phyloP scores from a whole-genome alignment of 768 basidiomycete species.

The Lyophyllum atratum region DNA sequence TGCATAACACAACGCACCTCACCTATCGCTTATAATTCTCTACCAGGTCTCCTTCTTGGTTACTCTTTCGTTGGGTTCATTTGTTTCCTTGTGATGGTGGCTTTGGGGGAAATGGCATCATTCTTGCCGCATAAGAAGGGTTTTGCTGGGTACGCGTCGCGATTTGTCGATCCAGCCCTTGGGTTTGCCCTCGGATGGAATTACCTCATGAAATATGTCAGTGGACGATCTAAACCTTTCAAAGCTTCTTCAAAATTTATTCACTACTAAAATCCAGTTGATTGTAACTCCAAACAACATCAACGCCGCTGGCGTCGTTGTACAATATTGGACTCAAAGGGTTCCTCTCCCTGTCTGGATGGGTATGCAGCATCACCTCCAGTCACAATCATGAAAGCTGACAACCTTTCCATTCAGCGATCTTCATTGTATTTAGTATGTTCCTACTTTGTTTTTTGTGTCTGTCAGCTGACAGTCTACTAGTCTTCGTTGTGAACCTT shows the following conservation, averaged over 20 bases:
- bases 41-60: conserved; percentile 30
- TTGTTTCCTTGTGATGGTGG: conserved; percentile 62
- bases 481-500: conserved; percentile 58
- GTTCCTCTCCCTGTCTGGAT: conserved; percentile 58
- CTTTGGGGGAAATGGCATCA: conserved; percentile 52
- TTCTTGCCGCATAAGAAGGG: conserved; percentile 64
- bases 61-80: conserved; percentile 55
- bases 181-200: conserved; percentile 71
- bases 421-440: conserved; percentile 61
- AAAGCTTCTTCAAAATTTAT: conserved; percentile 6
- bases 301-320: conserved; percentile 59
- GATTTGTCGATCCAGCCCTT: conserved; percentile 68
- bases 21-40: neutral
- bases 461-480: neutral
- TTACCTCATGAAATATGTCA: conserved; percentile 58
- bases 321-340: conserved; percentile 47
- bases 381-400: neutral
- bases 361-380: conserved; percentile 37
- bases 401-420: conserved; percentile 32
- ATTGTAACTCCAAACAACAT: conserved; percentile 69
- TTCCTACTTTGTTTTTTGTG: neutral
- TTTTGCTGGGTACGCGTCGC: conserved; percentile 60
- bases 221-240: conserved; percentile 12
- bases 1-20: neutral
- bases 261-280: conserved; percentile 33